These are phyloP conservation scores for Lithospermum erythrorhizon DNA, from an alignment of 257 asterid species.

Conservation along the genomic window DNA sequence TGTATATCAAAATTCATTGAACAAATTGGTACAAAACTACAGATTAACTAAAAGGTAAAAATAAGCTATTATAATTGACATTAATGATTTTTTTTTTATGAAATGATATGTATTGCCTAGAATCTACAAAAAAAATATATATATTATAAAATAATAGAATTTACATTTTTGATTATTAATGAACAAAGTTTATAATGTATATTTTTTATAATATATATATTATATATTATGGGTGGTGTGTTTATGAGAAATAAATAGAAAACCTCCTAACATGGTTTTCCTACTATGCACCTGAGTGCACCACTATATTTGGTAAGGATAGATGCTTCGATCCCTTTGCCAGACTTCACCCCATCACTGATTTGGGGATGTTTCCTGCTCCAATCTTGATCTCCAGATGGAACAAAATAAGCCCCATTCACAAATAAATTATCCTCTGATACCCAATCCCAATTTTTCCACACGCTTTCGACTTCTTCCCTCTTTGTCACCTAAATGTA, in stretches of 20 bases:
- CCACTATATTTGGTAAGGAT: slow-evolving; percentile 57
- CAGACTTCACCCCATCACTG: slow-evolving; percentile 36
- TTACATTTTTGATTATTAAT: too few species aligned
- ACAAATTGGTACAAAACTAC: too few species aligned
- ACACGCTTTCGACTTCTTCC: slow-evolving; percentile 27
- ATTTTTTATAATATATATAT: too few species aligned
- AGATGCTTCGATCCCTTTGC: slow-evolving; percentile 24
- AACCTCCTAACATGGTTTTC: slow-evolving; percentile 33
- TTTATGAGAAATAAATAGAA: background rate
- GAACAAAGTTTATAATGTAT: too few species aligned
- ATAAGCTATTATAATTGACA: too few species aligned
- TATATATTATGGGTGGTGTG: background rate
- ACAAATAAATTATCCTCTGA: slow-evolving; percentile 66
- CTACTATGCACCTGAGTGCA: slow-evolving; percentile 34
- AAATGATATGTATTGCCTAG: too few species aligned
- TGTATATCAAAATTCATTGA: too few species aligned
- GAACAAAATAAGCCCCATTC: slow-evolving; percentile 63
- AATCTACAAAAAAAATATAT: too few species aligned
- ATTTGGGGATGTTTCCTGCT: slow-evolving; percentile 33
- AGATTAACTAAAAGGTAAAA: too few species aligned
- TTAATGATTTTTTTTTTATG: too few species aligned
- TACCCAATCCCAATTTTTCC: slow-evolving; percentile 81
- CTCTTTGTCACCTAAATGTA: slow-evolving; percentile 63
- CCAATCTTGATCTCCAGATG: slow-evolving; percentile 58
- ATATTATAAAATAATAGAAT: too few species aligned